phyloP scores from a whole-genome alignment of 345 rosid genomes.

The Microthlaspi erraticum region DNA sequence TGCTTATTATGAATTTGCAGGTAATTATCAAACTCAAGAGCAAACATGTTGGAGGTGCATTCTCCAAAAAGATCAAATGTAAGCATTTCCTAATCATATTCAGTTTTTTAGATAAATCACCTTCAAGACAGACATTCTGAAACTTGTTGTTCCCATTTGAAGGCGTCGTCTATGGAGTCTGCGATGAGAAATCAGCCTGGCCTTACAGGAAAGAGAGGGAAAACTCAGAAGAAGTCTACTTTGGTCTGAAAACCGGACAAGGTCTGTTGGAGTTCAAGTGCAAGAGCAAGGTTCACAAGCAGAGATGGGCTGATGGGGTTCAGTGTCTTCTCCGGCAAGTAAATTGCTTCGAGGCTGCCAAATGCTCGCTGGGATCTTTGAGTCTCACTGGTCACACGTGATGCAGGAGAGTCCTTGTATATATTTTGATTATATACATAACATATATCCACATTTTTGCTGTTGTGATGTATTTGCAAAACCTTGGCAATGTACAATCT shows the following conservation, averaged over 20 bases:
- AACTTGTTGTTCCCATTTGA: slow-evolving; percentile 15
- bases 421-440: slow-evolving; percentile 25
- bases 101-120: slow-evolving; percentile 23
- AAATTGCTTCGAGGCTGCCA: slow-evolving; percentile 54
- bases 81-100: slow-evolving; percentile 8
- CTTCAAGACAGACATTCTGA: slow-evolving; percentile 20
- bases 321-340: slow-evolving; percentile 75
- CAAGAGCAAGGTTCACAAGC: slow-evolving; percentile 78
- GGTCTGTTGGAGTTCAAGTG: slow-evolving; percentile 97
- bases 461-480: slow-evolving; percentile 34
- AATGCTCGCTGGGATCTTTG: slow-evolving; percentile 58
- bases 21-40: slow-evolving; percentile 50
- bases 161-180: slow-evolving; percentile 85
- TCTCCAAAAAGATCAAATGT: slow-evolving; percentile 49
- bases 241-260: slow-evolving; percentile 89
- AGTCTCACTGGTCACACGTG: slow-evolving; percentile 52
- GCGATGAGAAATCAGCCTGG: slow-evolving; percentile 87
- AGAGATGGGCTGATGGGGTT: slow-evolving; percentile 84
- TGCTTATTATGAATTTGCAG: slow-evolving; percentile 37
- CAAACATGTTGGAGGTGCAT: slow-evolving; percentile 50
- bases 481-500: slow-evolving; percentile 42
- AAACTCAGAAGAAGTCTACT: slow-evolving; percentile 69
- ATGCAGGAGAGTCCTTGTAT: slow-evolving; percentile 29
- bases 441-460: slow-evolving; percentile 40
- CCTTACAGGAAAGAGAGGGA: slow-evolving; percentile 85